Base-by-base conservation (phyloP, 2,329 filamentous ascomycete species). In the Botrytis medusae region DNA sequence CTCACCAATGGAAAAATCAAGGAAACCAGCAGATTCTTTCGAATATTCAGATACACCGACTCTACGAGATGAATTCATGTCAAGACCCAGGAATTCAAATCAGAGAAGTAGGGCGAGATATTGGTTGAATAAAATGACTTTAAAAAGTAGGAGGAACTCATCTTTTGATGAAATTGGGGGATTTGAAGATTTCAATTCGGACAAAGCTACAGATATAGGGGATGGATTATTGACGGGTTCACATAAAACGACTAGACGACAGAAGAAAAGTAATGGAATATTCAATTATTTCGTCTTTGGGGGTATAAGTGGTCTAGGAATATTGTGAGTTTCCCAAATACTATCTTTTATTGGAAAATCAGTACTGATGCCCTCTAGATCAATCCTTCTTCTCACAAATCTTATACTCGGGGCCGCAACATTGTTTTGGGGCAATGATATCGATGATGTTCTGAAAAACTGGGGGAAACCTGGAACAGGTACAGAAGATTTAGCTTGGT, bases 401-500 rank as follows among this genome's bases (percentile, higher is more conserved):
- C 77, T 83, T 40, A 54, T 79, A 34, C 77, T 84, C 16, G 59
- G 80, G 14, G 76, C 80, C 22, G 78, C 77, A 63, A 81, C 78
- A 32, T 71, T 83, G 61, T 80, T 81, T 76, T 78, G 78, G 68
- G 72, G 76, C 34, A 77, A 78, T 37, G 74, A 78, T 3, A 77
- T 82, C 51, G 79, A 80, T 62, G 77, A 77, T 18, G 79, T 82
- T 16, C 74, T 76, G 18, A 78, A 79, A 22, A 76, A 79, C 74
- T 85, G 83, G 83, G 83, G 83, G 22, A 74, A 75, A 40, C 75
- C 80, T 0, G 82, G 83, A 34, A 82, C 81, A 79, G 82, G 62
- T 3, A 80, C 79, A n/a, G 81, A 85, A 71, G 82, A 80, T 3
- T 77, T 86, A 25, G 77, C 82, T 1, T 85, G 83, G 81, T 86